Conservation (phyloP, 306 rosid species). For the Spatholobus suberectus region DNA sequence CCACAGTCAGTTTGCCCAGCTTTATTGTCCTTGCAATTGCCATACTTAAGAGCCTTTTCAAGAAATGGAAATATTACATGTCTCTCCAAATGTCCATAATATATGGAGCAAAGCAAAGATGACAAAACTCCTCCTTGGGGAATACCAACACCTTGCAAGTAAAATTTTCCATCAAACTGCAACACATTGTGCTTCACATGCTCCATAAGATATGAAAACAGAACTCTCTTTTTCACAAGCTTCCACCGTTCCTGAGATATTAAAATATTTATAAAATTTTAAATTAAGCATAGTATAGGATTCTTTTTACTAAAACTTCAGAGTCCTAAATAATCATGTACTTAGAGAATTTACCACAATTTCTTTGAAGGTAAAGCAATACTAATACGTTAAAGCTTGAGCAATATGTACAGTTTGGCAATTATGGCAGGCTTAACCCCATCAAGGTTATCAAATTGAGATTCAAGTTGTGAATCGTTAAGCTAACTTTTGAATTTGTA, state of each 20-base stretch:
- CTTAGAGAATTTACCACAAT: background rate
- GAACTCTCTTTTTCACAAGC: constrained; percentile 49
- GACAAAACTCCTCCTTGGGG: constrained; percentile 94
- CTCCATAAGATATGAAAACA: constrained; percentile 56
- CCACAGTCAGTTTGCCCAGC: constrained; percentile 36
- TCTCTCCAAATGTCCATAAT: constrained; percentile 79
- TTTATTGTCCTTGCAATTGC: constrained; percentile 35
- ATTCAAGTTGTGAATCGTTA: too few species aligned
- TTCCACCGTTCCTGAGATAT: constrained; percentile 56
- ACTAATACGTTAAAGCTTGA: constrained; percentile 1
- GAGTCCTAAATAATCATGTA: background rate
- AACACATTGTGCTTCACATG: constrained; percentile 83
- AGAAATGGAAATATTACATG: constrained; percentile 77
- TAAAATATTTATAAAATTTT: background rate
- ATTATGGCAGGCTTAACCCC: constrained; percentile 11
- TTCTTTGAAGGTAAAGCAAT: constrained; percentile 26
- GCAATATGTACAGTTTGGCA: background rate
- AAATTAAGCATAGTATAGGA: constrained; percentile 22
- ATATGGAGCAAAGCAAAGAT: constrained; percentile 81
- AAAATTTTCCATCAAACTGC: constrained; percentile 72
- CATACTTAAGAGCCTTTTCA: constrained; percentile 52
- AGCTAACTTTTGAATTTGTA: too few species aligned
- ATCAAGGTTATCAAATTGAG: too few species aligned
- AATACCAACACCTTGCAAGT: constrained; percentile 82
- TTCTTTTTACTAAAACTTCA: background rate